Base-by-base conservation (phyloP, 805 yeast genomes). In the Sugiyamaella mastotermitis region DNA sequence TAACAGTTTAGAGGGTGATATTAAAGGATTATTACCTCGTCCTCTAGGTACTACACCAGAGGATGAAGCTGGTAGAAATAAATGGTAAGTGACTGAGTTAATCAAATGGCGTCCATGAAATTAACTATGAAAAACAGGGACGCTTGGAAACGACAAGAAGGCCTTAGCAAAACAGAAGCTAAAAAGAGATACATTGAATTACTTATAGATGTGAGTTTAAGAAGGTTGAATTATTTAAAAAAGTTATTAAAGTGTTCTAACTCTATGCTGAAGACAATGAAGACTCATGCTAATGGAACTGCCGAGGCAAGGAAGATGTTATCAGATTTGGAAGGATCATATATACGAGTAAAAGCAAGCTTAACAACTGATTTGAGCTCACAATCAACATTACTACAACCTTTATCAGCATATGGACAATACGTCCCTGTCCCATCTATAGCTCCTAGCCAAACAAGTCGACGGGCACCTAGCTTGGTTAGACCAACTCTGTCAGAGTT, bases 71-170 rank as follows among this genome's bases (percentile, higher is more conserved):
- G 81, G 80, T 7, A 73, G 74, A 52, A 71, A 76, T 49, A 84
- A 85, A 56, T 83, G 87, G 81, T 53, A 38, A 9, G 52, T 30
- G 17, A 23, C 7, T 26, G 26, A 14, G 14, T 9, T 8, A 21
- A 15, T 8, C 27, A 3, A 15, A 4, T 17, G 42, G 44, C 7
- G 14, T 28, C 22, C 16, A 19, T 6, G 8, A 26, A 9, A 17
- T 9, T 26, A 10, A 24, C 7, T 37, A 7, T 8, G 9, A 33
- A n/a, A 19, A 3, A 11, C 14, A 43, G 48, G 66, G 88, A 82
- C 50, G 86, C 94, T 0, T 85, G 95, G 95, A 76, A 80, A 47
- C 57, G 71, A 17, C 83, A 82, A 50, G 75, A 78, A 45, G 94
- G 94, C 0, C 52, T 82, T 19, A 52, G 76, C 14, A 71, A 69